Evolutionary conservation across 2,329 filamentous ascomycete species (phyloP).

Genomic region (Chrysosporium keratinophilum): DNA sequence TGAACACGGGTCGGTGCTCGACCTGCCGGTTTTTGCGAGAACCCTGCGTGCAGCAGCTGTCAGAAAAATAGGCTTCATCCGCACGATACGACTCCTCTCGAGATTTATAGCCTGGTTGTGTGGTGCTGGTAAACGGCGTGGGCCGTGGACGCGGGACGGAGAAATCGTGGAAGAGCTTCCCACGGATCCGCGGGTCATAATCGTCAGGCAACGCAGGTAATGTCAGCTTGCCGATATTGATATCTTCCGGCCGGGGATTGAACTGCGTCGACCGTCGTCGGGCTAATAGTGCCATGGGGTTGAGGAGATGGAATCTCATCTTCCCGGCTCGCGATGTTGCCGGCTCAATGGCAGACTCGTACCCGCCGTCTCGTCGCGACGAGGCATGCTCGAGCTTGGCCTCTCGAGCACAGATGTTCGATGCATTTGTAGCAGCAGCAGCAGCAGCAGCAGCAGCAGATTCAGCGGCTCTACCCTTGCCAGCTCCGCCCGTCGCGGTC

Average conservation of each 20-base stretch:
- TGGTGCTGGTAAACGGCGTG: background rate
- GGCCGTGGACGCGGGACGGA: slow-evolving; percentile 46
- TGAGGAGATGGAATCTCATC: slow-evolving; percentile 46
- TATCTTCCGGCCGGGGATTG: slow-evolving; percentile 41
- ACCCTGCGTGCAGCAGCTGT: slow-evolving; percentile 12
- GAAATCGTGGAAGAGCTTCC: slow-evolving; percentile 55
- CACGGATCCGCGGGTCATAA: slow-evolving; percentile 54
- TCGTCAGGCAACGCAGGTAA: slow-evolving; percentile 47
- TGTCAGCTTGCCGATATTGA: slow-evolving; percentile 41
- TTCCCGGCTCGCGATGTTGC: slow-evolving; percentile 30
- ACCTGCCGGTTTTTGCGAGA: slow-evolving; percentile 25
- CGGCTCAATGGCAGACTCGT: background rate
- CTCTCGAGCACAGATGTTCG: slow-evolving; percentile 11
- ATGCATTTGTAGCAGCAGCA: background rate
- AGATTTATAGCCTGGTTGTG: background rate
- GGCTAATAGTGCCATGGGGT: slow-evolving; percentile 51
- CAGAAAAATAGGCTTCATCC: slow-evolving; percentile 9
- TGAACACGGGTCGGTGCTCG: slow-evolving; percentile 49
- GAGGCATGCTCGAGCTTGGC: slow-evolving; percentile 16
- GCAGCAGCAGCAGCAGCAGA: too few relatives aligned
- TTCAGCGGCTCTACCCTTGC: slow-evolving; percentile 21
- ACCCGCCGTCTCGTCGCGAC: slow-evolving; percentile 4
- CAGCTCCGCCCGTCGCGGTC: slow-evolving; percentile 19
- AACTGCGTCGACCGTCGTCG: slow-evolving; percentile 47
- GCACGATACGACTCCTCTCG: background rate